Conservation (phyloP, 495 filamentous ascomycete species). For the Schizothecium vesticola region DNA sequence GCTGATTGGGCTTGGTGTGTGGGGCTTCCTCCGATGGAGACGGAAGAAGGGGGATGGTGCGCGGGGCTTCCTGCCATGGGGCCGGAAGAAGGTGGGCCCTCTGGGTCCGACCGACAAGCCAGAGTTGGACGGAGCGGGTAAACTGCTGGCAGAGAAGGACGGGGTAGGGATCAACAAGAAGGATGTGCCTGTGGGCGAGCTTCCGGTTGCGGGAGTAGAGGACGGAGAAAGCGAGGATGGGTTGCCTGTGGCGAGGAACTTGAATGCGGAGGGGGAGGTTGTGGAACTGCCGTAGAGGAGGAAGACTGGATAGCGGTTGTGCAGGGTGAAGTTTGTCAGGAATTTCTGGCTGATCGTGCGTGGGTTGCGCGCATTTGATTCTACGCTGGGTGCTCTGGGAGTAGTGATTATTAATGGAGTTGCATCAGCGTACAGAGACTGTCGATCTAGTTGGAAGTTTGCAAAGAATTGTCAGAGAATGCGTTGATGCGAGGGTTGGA, state of each 20-base stretch:
- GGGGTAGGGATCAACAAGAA: neutral
- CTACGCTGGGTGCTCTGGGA: too few species aligned
- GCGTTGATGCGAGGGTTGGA: too few species aligned
- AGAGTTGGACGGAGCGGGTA: neutral
- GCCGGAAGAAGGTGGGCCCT: neutral
- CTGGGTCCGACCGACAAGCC: neutral
- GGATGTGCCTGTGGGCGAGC: neutral
- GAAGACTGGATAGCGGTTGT: neutral
- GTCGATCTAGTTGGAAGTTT: too few species aligned
- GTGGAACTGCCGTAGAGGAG: neutral
- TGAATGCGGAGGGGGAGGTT: neutral
- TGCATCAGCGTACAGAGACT: too few species aligned
- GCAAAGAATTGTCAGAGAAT: too few species aligned
- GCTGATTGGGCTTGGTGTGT: neutral
- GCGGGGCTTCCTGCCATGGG: neutral
- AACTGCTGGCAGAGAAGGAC: neutral
- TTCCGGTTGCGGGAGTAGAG: neutral
- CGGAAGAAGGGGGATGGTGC: neutral
- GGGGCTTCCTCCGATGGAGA: neutral
- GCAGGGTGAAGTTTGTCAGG: too few species aligned
- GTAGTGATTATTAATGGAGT: too few species aligned
- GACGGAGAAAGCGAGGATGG: neutral
- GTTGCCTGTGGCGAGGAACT: neutral
- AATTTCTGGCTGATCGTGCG: too few species aligned
- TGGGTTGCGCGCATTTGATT: too few species aligned